Conservation (phyloP, 768 basidiomycete genomes). For the Suillus variegatus region DNA sequence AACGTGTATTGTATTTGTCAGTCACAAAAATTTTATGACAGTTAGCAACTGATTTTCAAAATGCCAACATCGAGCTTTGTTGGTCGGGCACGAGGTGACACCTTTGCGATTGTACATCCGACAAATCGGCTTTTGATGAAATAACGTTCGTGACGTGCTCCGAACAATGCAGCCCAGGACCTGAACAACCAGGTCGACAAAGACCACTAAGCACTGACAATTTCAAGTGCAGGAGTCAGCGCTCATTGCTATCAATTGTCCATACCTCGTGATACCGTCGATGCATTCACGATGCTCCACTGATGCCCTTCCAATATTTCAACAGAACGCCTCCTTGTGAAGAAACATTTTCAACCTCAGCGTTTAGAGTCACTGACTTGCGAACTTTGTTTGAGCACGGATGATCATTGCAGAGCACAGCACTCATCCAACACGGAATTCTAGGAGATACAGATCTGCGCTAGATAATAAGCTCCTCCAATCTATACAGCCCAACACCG, state of each 20-base stretch:
- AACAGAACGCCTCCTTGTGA: too few relatives aligned
- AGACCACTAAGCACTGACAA: too few relatives aligned
- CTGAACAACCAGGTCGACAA: background rate
- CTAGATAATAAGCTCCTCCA: constrained; percentile 69
- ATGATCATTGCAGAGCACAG: background rate
- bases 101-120: background rate
- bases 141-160: background rate
- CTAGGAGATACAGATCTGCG: background rate
- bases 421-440: background rate
- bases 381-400: constrained; percentile 25
- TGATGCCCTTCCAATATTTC: too few relatives aligned
- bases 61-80: background rate
- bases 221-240: background rate
- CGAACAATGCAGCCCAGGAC: too few relatives aligned
- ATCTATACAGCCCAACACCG: constrained; percentile 22
- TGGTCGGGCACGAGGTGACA: background rate
- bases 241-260: too few relatives aligned
- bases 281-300: too few relatives aligned
- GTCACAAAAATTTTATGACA: background rate
- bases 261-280: too few relatives aligned
- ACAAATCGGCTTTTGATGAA: background rate
- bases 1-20: background rate
- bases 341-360: background rate
- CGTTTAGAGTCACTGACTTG: constrained; percentile 17
- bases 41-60: background rate